phyloP scores from a whole-genome alignment of 805 yeast genomes.

The Torulaspora indica region DNA sequence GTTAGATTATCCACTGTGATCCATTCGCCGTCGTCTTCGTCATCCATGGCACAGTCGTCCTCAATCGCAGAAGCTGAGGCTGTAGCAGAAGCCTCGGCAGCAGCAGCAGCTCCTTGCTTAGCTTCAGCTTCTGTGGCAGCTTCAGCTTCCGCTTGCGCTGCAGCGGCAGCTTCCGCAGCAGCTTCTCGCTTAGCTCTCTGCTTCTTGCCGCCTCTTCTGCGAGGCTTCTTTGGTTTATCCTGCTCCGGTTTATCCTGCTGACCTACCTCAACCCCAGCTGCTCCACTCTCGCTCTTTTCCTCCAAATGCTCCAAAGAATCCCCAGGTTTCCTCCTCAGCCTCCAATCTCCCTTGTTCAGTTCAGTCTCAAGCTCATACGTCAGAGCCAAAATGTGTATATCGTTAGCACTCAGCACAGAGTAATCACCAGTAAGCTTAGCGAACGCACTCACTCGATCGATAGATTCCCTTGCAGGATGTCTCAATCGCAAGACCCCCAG shows the following conservation, averaged over 20 bases:
- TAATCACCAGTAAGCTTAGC: conserved; percentile 89
- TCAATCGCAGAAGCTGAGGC: no score
- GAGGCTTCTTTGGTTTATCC: conserved; percentile 36
- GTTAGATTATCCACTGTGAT: conserved; percentile 82
- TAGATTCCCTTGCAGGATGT: conserved; percentile 67
- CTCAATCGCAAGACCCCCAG: conserved; percentile 55
- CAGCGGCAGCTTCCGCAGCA: conserved; percentile 26
- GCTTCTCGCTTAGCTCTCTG: conserved; percentile 56
- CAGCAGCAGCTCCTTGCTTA: no score
- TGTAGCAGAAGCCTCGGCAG: no score
- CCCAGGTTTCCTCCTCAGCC: conserved; percentile 71
- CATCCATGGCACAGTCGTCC: conserved; percentile 35
- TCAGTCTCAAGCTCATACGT: conserved; percentile 83
- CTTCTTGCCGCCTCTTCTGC: conserved; percentile 63
- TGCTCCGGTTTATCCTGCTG: conserved; percentile 19
- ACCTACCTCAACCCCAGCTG: conserved; percentile 12
- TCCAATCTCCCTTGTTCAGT: conserved; percentile 60
- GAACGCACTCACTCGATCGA: conserved; percentile 66
- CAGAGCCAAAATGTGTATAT: conserved; percentile 86
- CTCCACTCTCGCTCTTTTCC: conserved; percentile 13
- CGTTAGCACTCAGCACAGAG: conserved; percentile 81
- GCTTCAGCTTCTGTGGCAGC: conserved; percentile 9
- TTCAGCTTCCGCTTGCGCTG: background rate
- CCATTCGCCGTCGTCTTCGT: conserved; percentile 87
- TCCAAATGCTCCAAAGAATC: conserved; percentile 38